Conservation (phyloP, 2,329 filamentous ascomycete genomes). For the Cercospora sp. region DNA sequence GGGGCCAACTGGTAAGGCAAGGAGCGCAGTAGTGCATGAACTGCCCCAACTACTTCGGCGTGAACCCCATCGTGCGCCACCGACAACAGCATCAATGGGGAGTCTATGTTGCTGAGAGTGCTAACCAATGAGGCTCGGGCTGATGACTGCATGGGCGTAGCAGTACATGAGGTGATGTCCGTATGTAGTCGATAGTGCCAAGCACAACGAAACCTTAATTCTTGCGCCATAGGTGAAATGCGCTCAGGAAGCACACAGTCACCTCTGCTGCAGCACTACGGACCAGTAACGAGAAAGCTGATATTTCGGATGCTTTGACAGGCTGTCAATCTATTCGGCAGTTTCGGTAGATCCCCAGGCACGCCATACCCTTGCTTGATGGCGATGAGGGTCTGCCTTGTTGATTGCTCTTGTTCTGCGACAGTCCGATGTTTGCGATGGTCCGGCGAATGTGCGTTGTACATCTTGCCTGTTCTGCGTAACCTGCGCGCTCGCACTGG, state of each 20-base stretch:
- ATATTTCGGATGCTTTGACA: background rate
- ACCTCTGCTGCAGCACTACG: background rate
- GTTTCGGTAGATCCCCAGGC: background rate
- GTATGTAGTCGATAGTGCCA: constrained; percentile 4
- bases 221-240: constrained; percentile 15
- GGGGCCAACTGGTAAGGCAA: background rate
- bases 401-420: background rate
- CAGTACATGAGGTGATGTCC: background rate
- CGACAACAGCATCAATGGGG: background rate
- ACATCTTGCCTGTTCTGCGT: constrained; percentile 12
- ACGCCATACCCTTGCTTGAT: background rate
- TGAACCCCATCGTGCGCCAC: background rate
- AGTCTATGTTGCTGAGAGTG: background rate
- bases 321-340: background rate
- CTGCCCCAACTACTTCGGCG: background rate
- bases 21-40: background rate
- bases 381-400: background rate
- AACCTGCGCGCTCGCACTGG: constrained; percentile 1
- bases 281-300: background rate
- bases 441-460: background rate
- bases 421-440: background rate
- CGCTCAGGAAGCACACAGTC: constrained; percentile 2
- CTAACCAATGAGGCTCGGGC: background rate
- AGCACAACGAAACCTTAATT: constrained; percentile 17
- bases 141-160: background rate